Percentiles rank a stretch among this genome's conserved stretches.
Evolutionary conservation across 225 moss, liverwort and hornwort species (phyloP).

Genomic region (Bryoerythrophyllum caledonicum): DNA sequence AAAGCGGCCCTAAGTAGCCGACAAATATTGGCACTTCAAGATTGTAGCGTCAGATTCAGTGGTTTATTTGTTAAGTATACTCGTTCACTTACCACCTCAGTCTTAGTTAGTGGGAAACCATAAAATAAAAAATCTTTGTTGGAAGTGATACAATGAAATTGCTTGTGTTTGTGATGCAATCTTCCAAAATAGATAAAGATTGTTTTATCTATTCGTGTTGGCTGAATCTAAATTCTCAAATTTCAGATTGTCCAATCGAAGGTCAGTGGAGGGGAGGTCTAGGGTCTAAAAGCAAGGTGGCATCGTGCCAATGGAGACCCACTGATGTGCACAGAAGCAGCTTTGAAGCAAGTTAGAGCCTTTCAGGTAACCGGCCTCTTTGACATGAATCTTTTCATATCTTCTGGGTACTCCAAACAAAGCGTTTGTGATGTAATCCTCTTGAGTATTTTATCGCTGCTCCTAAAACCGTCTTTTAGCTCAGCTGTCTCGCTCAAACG

Average conservation of each 20-base stretch:
- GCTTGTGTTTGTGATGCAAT: neutral
- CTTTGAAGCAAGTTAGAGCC: conserved; percentile 89
- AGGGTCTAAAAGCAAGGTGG: conserved; percentile 97
- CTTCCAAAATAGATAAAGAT: neutral
- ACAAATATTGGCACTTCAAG: too few species aligned
- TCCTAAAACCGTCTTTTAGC: too few species aligned
- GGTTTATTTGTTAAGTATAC: neutral
- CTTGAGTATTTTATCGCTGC: too few species aligned
- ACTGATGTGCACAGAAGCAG: conserved; percentile 80
- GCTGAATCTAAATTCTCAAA: conserved; percentile 6
- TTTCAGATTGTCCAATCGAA: conserved; percentile 73
- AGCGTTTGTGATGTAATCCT: neutral
- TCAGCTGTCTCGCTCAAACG: neutral
- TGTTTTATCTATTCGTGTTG: conserved; percentile 8
- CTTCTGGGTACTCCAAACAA: neutral
- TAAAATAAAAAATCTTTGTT: neutral
- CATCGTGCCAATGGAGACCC: conserved; percentile 78
- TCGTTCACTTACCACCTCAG: neutral
- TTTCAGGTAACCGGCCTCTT: conserved; percentile 55
- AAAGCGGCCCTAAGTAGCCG: too few species aligned
- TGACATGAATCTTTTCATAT: neutral
- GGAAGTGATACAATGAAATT: neutral
- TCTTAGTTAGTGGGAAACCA: neutral
- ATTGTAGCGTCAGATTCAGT: neutral
- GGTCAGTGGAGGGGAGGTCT: conserved; percentile 73